Percentiles rank a stretch among this genome's conserved stretches.
Evolutionary conservation across 768 basidiomycete species (phyloP).

Genomic region (Lactifluus rugatus): DNA sequence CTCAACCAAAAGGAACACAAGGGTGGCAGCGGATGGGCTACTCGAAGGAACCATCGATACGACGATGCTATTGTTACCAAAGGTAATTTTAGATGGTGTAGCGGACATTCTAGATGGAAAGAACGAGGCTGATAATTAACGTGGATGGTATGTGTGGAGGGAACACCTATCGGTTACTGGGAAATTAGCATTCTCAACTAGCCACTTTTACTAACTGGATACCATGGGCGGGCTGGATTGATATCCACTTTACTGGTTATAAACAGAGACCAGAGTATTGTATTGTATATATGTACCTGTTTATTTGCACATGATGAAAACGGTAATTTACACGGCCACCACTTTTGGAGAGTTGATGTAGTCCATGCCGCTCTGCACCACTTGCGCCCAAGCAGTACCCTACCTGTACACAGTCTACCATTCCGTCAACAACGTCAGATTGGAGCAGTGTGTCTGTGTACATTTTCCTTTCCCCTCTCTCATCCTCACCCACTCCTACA

Average conservation of each 20-base stretch:
- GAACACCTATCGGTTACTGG: neutral
- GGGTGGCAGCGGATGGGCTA: slow-evolving; percentile 20
- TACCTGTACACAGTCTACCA: slow-evolving; percentile 78
- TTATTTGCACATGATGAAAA: neutral
- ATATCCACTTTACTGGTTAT: slow-evolving; percentile 3
- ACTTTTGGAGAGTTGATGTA: neutral
- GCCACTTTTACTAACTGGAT: neutral
- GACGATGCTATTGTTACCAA: slow-evolving; percentile 57
- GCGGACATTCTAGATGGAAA: slow-evolving; percentile 33
- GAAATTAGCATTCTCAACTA: neutral
- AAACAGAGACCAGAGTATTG: neutral
- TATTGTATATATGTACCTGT: neutral
- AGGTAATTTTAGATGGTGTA: slow-evolving; percentile 69
- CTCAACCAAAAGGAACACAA: slow-evolving; percentile 37
- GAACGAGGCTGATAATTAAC: neutral
- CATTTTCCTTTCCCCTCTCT: neutral
- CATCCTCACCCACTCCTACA: slow-evolving; percentile 23
- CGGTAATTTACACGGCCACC: neutral
- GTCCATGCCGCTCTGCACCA: slow-evolving; percentile 72
- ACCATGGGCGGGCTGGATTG: neutral
- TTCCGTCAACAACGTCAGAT: slow-evolving; percentile 64
- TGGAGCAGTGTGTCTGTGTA: slow-evolving; percentile 72
- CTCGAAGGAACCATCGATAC: slow-evolving; percentile 43
- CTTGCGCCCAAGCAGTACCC: slow-evolving; percentile 52
- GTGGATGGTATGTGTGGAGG: neutral